Conservation (phyloP, 352 stramenopile genomes). For the Elongisporangium anandrum region DNA sequence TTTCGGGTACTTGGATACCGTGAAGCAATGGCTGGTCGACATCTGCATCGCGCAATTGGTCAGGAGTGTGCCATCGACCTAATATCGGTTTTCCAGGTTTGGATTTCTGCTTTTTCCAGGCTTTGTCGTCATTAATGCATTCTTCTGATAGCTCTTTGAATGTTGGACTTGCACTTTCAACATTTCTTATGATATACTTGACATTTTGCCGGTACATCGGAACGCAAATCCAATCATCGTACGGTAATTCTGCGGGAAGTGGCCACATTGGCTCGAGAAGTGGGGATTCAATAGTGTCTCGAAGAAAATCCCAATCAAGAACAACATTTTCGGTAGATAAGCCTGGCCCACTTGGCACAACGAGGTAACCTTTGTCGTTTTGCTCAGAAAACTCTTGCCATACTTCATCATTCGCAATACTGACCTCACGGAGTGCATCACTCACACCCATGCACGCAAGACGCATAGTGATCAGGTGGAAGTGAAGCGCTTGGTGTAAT, state of each 20-base stretch:
- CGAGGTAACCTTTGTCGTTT: conserved; percentile 87
- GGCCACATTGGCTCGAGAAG: conserved; percentile 73
- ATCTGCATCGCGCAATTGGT: conserved; percentile 57
- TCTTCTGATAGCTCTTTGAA: too few species aligned
- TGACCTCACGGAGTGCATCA: conserved; percentile 64
- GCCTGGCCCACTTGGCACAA: conserved; percentile 43
- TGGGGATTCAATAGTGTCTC: conserved; percentile 52
- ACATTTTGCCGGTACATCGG: conserved; percentile 65
- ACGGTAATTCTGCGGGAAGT: conserved; percentile 21
- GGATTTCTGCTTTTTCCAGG: conserved; percentile 68
- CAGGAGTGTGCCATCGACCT: conserved; percentile 66
- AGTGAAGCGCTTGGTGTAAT: conserved; percentile 58
- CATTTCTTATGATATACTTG: conserved; percentile 36
- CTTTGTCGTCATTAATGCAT: conserved; percentile 32
- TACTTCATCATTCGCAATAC: conserved; percentile 48
- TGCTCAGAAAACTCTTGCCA: conserved; percentile 83
- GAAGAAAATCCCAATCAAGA: conserved; percentile 67
- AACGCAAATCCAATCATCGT: conserved; percentile 70
- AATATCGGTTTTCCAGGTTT: conserved; percentile 68
- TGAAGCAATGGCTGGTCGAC: conserved; percentile 58
- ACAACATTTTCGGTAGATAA: conserved; percentile 2
- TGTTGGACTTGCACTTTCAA: too few species aligned
- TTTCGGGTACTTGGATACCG: conserved; percentile 63
- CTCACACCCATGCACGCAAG: conserved; percentile 74
- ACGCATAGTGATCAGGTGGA: conserved; percentile 78